phyloP scores from a whole-genome alignment of 2,329 filamentous ascomycete genomes.

The Sporothrix variecibatus region DNA sequence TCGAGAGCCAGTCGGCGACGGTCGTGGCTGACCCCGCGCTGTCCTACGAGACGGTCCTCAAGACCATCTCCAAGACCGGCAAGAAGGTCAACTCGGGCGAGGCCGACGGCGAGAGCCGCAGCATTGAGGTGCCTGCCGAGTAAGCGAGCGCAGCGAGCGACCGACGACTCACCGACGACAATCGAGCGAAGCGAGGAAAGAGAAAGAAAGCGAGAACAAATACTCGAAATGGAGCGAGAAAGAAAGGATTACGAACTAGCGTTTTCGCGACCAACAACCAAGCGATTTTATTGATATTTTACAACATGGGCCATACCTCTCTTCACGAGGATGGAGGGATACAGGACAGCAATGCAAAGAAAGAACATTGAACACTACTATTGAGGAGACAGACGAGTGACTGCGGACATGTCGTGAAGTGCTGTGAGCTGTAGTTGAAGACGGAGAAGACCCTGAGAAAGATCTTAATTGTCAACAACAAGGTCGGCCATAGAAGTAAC shows the following conservation, averaged over 20 bases:
- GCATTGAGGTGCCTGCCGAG: slow-evolving; percentile 49
- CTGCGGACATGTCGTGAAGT: background rate
- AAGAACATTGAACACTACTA: background rate
- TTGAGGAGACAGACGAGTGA: background rate
- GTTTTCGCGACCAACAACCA: background rate
- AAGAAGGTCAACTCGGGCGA: slow-evolving; percentile 82
- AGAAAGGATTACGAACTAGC: background rate
- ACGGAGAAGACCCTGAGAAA: no score
- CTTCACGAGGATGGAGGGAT: background rate
- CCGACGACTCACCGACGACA: background rate
- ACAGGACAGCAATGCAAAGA: background rate
- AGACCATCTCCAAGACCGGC: slow-evolving; percentile 91
- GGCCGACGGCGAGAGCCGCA: slow-evolving; percentile 64
- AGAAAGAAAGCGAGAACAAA: background rate
- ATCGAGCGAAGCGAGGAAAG: slow-evolving; percentile 6
- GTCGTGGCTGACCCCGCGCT: slow-evolving; percentile 70
- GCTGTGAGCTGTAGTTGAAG: no score
- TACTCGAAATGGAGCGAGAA: no score
- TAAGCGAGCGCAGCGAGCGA: slow-evolving; percentile 16
- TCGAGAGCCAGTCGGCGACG: slow-evolving; percentile 81
- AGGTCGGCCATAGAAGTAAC: no score
- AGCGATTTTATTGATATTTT: background rate
- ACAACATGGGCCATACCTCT: background rate
- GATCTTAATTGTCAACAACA: no score
- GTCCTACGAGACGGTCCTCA: slow-evolving; percentile 77